Evolutionary conservation across 495 filamentous ascomycete genomes (phyloP), one percentile per base, ranked within the genome.

Genomic region (Penicillium steckii): DNA sequence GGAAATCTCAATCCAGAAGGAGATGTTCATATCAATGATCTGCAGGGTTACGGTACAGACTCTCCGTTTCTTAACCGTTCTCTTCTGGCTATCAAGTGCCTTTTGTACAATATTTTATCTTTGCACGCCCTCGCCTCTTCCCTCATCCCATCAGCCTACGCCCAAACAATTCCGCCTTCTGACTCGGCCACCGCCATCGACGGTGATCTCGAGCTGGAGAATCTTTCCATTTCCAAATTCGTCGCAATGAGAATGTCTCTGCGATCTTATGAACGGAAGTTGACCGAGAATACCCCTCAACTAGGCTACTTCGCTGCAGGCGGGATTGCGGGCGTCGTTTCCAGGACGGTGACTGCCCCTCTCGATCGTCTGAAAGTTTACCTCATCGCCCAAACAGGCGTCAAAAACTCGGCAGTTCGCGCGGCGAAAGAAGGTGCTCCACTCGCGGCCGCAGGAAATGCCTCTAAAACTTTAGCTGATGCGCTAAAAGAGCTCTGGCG

Each of bases 291-390:
- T 68, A 76, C 82, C 67, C 83, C 81, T 62, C 73, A 80, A 76
- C 67, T 89, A 96, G 93, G 93, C 77, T 98, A 98, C 74, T 98
- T 98, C 70, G 69, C 93, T 76, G 95, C 95, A 57, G 94, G 94
- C 70, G 94, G 90, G 56, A 74, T 96, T 47, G 91, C 94, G 56
- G 94, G 94, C 52, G 91, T 86, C 61, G 85, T 95, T 48, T 97
- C 92, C 51, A 83, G 94, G 54, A 96, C 94, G 67, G 84, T 89
- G 49, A 98, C 94, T 35, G 94, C 94, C 17, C 94, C 94, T 44
- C 84, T 98, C 69, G 94, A 98, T 72, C 91, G 94, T 59, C 81
- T 98, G 45, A 97, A 97, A 68, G 93, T 98, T 50, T 97, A 95
- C 68, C 84, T 98, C 37, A 96, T 98, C 61, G 93, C 95, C 18